phyloP scores from a whole-genome alignment of 257 asterid genomes.

The Pogostemon cablin region DNA sequence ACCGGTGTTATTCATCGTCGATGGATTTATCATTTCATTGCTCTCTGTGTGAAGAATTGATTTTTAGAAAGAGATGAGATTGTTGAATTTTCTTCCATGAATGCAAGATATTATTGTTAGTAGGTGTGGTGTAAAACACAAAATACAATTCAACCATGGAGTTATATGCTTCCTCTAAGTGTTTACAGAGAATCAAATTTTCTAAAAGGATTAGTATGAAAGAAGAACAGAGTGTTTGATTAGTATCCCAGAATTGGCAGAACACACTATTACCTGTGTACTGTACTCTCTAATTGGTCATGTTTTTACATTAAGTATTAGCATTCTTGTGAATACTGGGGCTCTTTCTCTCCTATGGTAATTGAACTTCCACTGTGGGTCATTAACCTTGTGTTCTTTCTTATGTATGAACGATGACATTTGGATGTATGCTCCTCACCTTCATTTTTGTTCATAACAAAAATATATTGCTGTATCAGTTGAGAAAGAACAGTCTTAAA shows the following conservation, averaged over 20 bases:
- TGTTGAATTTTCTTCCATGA: neutral
- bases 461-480: neutral
- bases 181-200: no score
- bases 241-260: neutral
- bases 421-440: neutral
- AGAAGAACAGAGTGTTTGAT: neutral
- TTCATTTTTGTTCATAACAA: neutral
- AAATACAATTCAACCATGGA: neutral
- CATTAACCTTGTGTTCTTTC: neutral
- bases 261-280: neutral
- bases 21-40: neutral
- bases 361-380: neutral
- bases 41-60: conserved; percentile 8
- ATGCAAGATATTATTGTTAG: neutral
- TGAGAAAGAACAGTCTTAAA: neutral
- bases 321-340: neutral
- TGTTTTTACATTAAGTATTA: neutral
- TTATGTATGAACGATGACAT: neutral
- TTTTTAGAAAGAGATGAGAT: conserved; percentile 7
- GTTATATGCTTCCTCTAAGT: neutral
- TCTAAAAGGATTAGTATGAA: neutral
- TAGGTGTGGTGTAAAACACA: neutral
- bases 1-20: conserved; percentile 8
- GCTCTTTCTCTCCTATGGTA: neutral
- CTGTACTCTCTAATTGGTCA: neutral